phyloP scores from a whole-genome alignment of 768 basidiomycete genomes.

The Amanita jacksonii region DNA sequence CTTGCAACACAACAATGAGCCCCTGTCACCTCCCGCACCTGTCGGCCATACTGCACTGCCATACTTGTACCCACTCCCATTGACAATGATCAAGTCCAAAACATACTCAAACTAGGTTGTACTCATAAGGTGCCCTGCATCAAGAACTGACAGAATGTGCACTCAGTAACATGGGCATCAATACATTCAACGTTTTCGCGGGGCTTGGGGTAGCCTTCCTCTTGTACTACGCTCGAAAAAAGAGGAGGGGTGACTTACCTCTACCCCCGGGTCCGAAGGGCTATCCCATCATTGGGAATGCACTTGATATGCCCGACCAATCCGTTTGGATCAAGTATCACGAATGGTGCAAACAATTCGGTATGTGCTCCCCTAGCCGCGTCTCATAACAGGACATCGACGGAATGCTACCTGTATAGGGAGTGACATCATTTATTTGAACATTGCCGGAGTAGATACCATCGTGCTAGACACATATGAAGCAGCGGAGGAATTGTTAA shows the following conservation, averaged over 20 bases:
- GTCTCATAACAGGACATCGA: not conserved
- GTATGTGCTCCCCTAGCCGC: slow-evolving; percentile 12
- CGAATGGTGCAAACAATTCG: slow-evolving; percentile 28
- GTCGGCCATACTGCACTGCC: too few relatives aligned
- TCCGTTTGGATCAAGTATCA: slow-evolving; percentile 28
- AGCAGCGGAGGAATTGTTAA: slow-evolving; percentile 8
- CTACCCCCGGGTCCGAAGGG: slow-evolving; percentile 30
- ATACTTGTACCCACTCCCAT: too few relatives aligned
- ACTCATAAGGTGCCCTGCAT: too few relatives aligned
- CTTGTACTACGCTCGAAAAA: too few relatives aligned
- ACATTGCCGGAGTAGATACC: not conserved
- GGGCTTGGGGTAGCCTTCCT: too few relatives aligned
- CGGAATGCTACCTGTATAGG: not conserved
- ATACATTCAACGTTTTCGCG: too few relatives aligned
- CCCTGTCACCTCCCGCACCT: too few relatives aligned
- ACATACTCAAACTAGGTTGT: too few relatives aligned
- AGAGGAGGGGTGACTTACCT: slow-evolving; percentile 7
- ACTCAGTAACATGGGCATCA: too few relatives aligned
- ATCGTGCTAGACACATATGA: not conserved
- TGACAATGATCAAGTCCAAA: too few relatives aligned
- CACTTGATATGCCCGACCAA: slow-evolving; percentile 20
- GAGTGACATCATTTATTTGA: not conserved
- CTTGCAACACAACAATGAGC: too few relatives aligned
- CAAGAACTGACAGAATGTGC: too few relatives aligned
- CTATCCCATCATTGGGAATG: slow-evolving; percentile 29